These are phyloP conservation scores for Podospora appendiculata DNA, from an alignment of 495 filamentous ascomycete species.

Conservation along the genomic window DNA sequence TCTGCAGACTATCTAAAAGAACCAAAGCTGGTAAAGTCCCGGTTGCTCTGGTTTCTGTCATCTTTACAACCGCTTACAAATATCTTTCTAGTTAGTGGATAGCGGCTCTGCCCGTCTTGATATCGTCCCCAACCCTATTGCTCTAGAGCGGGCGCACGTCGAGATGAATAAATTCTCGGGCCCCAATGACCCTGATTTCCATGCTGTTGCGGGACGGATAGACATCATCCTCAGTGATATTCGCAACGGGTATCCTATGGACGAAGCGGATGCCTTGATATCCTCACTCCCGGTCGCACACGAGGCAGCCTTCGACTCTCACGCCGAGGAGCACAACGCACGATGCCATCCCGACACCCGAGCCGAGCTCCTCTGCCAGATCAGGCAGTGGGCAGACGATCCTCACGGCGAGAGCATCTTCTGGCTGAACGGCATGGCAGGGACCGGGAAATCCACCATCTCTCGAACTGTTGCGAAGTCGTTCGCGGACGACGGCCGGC, in stretches of 20 bases:
- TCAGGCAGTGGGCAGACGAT: no score
- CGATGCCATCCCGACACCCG: conserved; percentile 9
- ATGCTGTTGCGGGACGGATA: conserved; percentile 9
- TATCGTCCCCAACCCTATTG: conserved; percentile 11
- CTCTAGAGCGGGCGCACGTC: conserved; percentile 15
- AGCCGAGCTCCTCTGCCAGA: no score
- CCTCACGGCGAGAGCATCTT: no score
- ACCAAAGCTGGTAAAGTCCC: conserved; percentile 9
- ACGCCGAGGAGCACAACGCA: no score
- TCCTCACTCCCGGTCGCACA: no score
- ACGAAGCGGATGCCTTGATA: conserved; percentile 18
- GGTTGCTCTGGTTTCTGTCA: background rate
- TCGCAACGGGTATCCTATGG: conserved; percentile 9
- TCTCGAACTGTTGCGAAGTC: no score
- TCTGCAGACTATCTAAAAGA: conserved; percentile 2
- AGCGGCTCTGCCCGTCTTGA: conserved; percentile 8
- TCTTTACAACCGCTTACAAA: no score
- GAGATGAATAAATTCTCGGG: conserved; percentile 20
- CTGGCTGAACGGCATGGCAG: no score
- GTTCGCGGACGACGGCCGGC: no score
- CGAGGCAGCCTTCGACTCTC: no score
- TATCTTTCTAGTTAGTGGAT: conserved; percentile 13
- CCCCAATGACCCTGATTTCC: conserved; percentile 10
- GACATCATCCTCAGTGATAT: conserved; percentile 9
- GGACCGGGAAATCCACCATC: no score